phyloP scores from a whole-genome alignment of 176 grass and related monocot species.

The Zizania latifolia region DNA sequence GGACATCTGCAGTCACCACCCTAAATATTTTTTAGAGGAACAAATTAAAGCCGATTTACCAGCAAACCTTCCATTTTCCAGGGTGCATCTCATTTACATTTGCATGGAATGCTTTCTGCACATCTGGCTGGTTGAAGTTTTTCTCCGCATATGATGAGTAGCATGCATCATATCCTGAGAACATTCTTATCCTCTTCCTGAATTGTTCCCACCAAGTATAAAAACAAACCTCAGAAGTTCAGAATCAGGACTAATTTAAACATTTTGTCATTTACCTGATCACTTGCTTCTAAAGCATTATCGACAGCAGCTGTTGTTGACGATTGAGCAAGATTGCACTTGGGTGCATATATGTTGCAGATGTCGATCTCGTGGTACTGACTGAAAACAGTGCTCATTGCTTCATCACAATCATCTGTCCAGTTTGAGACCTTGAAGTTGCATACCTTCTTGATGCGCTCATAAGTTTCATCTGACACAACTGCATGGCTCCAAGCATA shows the following conservation, averaged over 20 bases:
- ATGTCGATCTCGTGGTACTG: constrained; percentile 69
- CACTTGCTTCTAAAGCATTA: not conserved
- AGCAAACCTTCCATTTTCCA: constrained; percentile 71
- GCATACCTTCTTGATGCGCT: constrained; percentile 45
- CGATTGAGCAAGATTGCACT: constrained; percentile 66
- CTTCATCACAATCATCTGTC: constrained; percentile 51
- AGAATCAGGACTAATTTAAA: not conserved
- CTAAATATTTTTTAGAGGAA: not conserved
- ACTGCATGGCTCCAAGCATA: constrained; percentile 84
- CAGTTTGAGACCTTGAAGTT: constrained; percentile 69
- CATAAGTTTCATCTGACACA: constrained; percentile 68
- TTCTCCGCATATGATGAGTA: constrained; percentile 72
- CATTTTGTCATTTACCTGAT: constrained; percentile 17
- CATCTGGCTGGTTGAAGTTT: constrained; percentile 70
- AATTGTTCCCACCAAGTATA: constrained; percentile 40
- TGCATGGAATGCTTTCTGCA: constrained; percentile 66
- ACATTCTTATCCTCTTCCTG: constrained; percentile 53
- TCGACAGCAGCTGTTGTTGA: constrained; percentile 28
- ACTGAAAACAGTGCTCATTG: constrained; percentile 48
- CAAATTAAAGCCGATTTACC: constrained; percentile 22
- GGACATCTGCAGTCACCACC: not conserved
- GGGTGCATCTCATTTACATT: constrained; percentile 35
- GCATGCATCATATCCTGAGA: constrained; percentile 69
- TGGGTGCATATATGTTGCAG: constrained; percentile 87
- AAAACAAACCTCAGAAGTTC: constrained; percentile 16